Evolutionary conservation across 768 basidiomycete genomes (phyloP).

Genomic region (Suillus hirtellus): DNA sequence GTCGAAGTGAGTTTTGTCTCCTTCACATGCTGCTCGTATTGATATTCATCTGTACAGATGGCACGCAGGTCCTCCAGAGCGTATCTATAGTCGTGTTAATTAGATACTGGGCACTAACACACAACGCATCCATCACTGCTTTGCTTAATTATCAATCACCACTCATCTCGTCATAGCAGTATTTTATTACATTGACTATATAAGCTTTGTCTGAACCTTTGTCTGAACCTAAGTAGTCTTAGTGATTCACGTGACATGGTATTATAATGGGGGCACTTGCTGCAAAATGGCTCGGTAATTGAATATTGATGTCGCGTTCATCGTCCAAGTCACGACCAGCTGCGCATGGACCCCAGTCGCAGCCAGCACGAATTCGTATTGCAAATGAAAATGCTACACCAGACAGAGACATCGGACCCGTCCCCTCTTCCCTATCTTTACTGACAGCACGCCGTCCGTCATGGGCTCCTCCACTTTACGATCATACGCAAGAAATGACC

Average conservation of each 20-base stretch:
- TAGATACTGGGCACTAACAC: conserved; percentile 13
- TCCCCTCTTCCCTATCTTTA: conserved; percentile 31
- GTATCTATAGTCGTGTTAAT: conserved; percentile 37
- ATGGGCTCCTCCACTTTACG: conserved; percentile 34
- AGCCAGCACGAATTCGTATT: conserved; percentile 26
- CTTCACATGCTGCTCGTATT: not conserved
- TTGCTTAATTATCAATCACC: conserved; percentile 26
- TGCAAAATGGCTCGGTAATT: not conserved
- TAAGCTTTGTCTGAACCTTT: conserved; percentile 8
- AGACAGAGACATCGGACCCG: conserved; percentile 24
- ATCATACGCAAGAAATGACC: conserved; percentile 25
- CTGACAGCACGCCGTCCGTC: conserved; percentile 35
- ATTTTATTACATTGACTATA: conserved; percentile 33
- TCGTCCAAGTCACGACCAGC: conserved; percentile 23
- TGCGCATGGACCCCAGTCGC: conserved; percentile 2
- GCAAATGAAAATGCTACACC: conserved; percentile 16
- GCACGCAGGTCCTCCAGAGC: conserved; percentile 51
- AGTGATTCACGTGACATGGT: conserved; percentile 4
- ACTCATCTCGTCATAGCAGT: conserved; percentile 29
- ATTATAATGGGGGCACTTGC: not conserved
- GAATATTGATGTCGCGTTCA: conserved; percentile 26
- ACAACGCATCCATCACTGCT: conserved; percentile 19
- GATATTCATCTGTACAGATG: conserved; percentile 39
- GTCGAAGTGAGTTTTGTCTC: conserved; percentile 70
- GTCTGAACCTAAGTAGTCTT: not conserved